These are phyloP conservation scores for Podospora sp. DNA, from an alignment of 495 filamentous ascomycete genomes.

Conservation along the genomic window DNA sequence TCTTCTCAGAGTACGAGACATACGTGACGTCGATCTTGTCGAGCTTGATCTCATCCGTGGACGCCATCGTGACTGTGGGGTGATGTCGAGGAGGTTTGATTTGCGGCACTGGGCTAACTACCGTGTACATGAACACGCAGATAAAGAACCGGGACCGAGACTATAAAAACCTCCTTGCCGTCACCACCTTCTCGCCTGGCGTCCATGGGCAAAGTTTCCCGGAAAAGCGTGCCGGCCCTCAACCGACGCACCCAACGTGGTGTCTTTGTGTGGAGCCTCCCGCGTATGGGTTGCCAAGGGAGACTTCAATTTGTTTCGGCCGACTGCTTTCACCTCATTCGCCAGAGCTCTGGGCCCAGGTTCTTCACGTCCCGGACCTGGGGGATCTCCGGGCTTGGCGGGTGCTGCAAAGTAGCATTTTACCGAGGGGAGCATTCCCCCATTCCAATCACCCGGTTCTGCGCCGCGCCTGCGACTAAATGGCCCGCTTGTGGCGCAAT, in stretches of 20 bases:
- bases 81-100: too few relatives aligned
- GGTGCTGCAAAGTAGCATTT: neutral
- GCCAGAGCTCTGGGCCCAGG: neutral
- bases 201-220: neutral
- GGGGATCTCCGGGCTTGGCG: neutral
- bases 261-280: neutral
- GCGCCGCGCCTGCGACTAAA: neutral
- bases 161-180: neutral
- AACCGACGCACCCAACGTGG: neutral
- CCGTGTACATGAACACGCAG: neutral
- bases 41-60: too few relatives aligned
- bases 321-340: neutral
- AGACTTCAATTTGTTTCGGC: neutral
- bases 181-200: neutral
- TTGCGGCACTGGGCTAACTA: neutral
- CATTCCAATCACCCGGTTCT: neutral
- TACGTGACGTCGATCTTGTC: too few relatives aligned
- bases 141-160: neutral
- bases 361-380: neutral
- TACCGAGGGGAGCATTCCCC: neutral
- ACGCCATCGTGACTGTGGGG: too few relatives aligned
- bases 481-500: neutral
- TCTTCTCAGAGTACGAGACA: too few relatives aligned
- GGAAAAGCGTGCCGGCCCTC: neutral
- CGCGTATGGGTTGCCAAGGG: neutral